Conservation (phyloP, 2,329 filamentous ascomycete species). For the Aspergillus eucalypticola region DNA sequence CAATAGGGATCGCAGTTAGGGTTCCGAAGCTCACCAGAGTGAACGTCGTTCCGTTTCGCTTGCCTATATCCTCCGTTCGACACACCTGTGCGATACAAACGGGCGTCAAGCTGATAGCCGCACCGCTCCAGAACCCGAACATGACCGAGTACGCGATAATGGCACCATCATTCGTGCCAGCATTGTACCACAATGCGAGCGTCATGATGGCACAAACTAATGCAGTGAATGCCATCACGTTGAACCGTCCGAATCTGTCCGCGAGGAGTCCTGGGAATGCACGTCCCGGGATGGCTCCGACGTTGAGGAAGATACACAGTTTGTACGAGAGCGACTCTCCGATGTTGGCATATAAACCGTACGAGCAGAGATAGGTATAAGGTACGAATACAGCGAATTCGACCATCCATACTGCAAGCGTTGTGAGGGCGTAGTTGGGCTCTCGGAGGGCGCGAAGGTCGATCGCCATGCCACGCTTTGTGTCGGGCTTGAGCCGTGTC, state of each 20-base stretch:
- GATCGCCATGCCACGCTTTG: slow-evolving; percentile 15
- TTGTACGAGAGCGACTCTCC: slow-evolving; percentile 26
- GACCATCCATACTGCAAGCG: slow-evolving; percentile 32
- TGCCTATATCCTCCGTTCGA: slow-evolving; percentile 29
- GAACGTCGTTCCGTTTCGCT: slow-evolving; percentile 28
- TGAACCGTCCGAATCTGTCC: slow-evolving; percentile 36
- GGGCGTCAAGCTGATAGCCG: slow-evolving; percentile 32
- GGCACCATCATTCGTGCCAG: slow-evolving; percentile 13
- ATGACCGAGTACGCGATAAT: slow-evolving; percentile 25
- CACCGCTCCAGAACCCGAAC: slow-evolving; percentile 30
- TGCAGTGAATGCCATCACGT: slow-evolving; percentile 28
- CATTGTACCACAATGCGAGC: slow-evolving; percentile 27
- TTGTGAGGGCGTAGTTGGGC: slow-evolving; percentile 25
- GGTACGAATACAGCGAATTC: slow-evolving; percentile 39
- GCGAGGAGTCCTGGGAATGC: slow-evolving; percentile 34
- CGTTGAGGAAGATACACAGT: slow-evolving; percentile 35
- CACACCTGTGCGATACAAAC: slow-evolving; percentile 36
- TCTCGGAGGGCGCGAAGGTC: slow-evolving; percentile 27
- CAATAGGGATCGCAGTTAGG: slow-evolving; percentile 27
- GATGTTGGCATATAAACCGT: slow-evolving; percentile 27
- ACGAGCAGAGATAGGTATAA: slow-evolving; percentile 35
- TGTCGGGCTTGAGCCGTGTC: slow-evolving; percentile 25
- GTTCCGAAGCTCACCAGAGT: slow-evolving; percentile 26
- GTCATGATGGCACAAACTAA: slow-evolving; percentile 21
- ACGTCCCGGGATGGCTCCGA: slow-evolving; percentile 33